Conservation (phyloP, 2,329 filamentous ascomycete genomes). For the Fusarium xylarioides region DNA sequence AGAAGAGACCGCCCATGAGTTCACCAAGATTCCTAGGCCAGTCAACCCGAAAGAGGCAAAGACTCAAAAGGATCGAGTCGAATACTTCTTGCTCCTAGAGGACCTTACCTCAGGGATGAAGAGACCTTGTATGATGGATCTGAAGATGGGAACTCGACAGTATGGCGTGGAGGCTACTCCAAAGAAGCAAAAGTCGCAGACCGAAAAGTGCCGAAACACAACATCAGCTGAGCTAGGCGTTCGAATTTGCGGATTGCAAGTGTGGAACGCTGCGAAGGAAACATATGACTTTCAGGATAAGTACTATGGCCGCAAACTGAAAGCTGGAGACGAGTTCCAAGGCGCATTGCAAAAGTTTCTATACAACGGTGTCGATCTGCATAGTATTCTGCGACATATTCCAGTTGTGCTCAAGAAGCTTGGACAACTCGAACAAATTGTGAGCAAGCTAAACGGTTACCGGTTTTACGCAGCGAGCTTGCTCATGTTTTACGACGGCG, state of each 20-base stretch:
- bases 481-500: conserved; percentile 96
- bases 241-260: conserved; percentile 92
- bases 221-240: conserved; percentile 93
- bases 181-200: conserved; percentile 93
- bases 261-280: conserved; percentile 87
- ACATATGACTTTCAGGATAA: conserved; percentile 97
- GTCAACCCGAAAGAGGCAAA: conserved; percentile 82
- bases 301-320: conserved; percentile 90
- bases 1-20: conserved; percentile 35
- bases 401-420: conserved; percentile 88
- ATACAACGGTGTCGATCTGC: conserved; percentile 85
- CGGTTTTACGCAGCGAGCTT: conserved; percentile 95
- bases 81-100: conserved; percentile 93
- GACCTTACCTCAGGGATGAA: conserved; percentile 98
- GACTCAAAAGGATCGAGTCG: conserved; percentile 73
- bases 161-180: conserved; percentile 92
- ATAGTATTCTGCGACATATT: conserved; percentile 85
- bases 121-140: conserved; percentile 92
- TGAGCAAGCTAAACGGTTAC: conserved; percentile 81
- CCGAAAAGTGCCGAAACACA: conserved; percentile 89
- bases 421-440: conserved; percentile 82
- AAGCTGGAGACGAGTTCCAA: conserved; percentile 88
- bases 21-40: conserved; percentile 63
- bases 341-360: conserved; percentile 88
- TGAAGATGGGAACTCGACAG: conserved; percentile 98